These are phyloP conservation scores for Zizania palustris DNA, from an alignment of 202 grass and related monocot species.

Conservation along the genomic window DNA sequence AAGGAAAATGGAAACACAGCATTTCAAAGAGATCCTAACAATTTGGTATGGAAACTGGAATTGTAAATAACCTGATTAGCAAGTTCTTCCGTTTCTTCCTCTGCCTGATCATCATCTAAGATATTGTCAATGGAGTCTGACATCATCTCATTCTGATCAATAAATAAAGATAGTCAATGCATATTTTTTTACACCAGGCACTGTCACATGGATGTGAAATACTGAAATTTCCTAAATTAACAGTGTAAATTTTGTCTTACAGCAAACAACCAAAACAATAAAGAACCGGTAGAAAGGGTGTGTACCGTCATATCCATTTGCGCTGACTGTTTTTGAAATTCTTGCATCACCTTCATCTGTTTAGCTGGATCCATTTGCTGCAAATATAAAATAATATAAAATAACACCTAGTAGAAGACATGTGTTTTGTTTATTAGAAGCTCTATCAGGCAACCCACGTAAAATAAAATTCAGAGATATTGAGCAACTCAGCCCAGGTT, in stretches of 20 bases:
- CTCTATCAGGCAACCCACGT: neutral
- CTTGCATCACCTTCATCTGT: slow-evolving; percentile 93
- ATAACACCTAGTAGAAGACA: slow-evolving; percentile 1
- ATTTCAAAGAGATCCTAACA: slow-evolving; percentile 13
- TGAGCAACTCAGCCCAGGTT: neutral
- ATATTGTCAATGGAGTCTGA: slow-evolving; percentile 75
- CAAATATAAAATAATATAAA: slow-evolving; percentile 36
- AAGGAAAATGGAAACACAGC: neutral
- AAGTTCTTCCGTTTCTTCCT: slow-evolving; percentile 92
- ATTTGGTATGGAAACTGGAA: slow-evolving; percentile 26
- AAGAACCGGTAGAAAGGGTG: slow-evolving; percentile 34
- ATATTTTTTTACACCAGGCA: slow-evolving; percentile 29
- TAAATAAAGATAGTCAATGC: slow-evolving; percentile 24
- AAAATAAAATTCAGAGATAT: neutral
- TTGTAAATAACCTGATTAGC: slow-evolving; percentile 70
- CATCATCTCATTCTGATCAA: slow-evolving; percentile 92
- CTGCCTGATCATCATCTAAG: slow-evolving; percentile 81
- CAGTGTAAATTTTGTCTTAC: slow-evolving; percentile 19
- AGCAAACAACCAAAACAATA: slow-evolving; percentile 28
- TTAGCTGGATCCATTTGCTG: slow-evolving; percentile 96
- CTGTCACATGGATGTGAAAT: slow-evolving; percentile 11
- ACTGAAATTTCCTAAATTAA: neutral
- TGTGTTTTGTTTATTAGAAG: neutral
- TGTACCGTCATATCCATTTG: slow-evolving; percentile 88
- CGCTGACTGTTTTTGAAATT: slow-evolving; percentile 94